Evolutionary conservation across 768 basidiomycete genomes (phyloP), one percentile per base, ranked within the genome.

Genomic region (Leccinum subgranulosum): DNA sequence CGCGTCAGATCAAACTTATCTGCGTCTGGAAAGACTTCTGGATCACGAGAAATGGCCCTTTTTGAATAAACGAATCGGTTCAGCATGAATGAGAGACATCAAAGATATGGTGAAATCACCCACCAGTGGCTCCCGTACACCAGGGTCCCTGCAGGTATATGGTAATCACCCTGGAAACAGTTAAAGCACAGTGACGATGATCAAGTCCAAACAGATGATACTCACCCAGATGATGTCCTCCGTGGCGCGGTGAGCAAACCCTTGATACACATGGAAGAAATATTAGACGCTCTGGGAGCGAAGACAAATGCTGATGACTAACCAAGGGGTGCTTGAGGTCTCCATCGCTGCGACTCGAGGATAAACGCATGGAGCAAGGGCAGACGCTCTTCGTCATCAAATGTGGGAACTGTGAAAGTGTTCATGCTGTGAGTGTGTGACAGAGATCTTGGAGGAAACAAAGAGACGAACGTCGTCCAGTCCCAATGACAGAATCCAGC

Each of bases 401-500:
- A 75, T 0, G 67, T 69, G 0, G 77, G 77, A 12, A 68, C 76
- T 77, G 51, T 21, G 23, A 47, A 49, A 34, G 12, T 3, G 3
- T 19, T 53, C 36, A 39, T 12, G 11, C 23, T 36, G 1, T 23
- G 23, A 23, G 23, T 23, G 23, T 23, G 23, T 31, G 27, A 31
- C 6, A 10, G 12, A 15, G 4, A 8, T 25, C 15, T 23, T 25
- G 8, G 31, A 33, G 19, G 7, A 45, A 15, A 28, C 25, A 45
- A 14, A 23, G 5, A 19, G 7, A 53, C 58, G 12, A 27, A 54
- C 65, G 31, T 41, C 58, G 56, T 39, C 53, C 74, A 1, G 67
- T 62, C 0, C 82, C 83, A 25, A 84, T 63, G 4, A 84, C 74
- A 3, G 55, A 48, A 55, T 84, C 83, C 3, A 86, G 67, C 58